Conservation (phyloP, 805 yeast genomes). For the Saccharomycopsis microspora region DNA sequence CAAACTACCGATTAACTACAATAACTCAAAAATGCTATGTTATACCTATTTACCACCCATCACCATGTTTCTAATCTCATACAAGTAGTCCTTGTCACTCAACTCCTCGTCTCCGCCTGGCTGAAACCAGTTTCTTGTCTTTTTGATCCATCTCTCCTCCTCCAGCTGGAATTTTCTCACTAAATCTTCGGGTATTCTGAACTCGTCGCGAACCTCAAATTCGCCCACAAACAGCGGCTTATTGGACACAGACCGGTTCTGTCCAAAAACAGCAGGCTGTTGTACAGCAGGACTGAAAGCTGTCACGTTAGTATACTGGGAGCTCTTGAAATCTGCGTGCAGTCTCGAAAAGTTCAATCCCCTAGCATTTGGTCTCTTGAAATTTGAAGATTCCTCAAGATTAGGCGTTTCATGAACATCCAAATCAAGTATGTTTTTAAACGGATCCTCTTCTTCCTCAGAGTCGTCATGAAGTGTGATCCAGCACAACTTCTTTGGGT, state of each 20-base stretch:
- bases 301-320: too few relatives aligned
- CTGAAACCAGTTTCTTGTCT: slow-evolving; percentile 23
- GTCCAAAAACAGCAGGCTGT: too few relatives aligned
- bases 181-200: slow-evolving; percentile 20
- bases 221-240: not conserved
- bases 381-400: not conserved
- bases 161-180: slow-evolving; percentile 21
- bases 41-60: slow-evolving; percentile 16
- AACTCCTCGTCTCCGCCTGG: slow-evolving; percentile 12
- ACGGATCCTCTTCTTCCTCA: slow-evolving; percentile 15
- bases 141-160: slow-evolving; percentile 25
- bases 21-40: not conserved
- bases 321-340: not conserved
- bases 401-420: slow-evolving; percentile 6
- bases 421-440: slow-evolving; percentile 13
- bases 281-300: too few relatives aligned
- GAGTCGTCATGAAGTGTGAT: slow-evolving; percentile 2
- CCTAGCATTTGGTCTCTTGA: not conserved
- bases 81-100: slow-evolving; percentile 19
- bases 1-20: too few relatives aligned
- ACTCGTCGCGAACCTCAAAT: slow-evolving; percentile 21
- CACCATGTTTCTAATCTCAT: slow-evolving; percentile 24
- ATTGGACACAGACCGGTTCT: too few relatives aligned
- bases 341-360: not conserved
- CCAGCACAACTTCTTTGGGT: slow-evolving; percentile 15